These are phyloP conservation scores for Phialocephala sp. DNA, from an alignment of 2,329 filamentous ascomycete species.

Conservation along the genomic window DNA sequence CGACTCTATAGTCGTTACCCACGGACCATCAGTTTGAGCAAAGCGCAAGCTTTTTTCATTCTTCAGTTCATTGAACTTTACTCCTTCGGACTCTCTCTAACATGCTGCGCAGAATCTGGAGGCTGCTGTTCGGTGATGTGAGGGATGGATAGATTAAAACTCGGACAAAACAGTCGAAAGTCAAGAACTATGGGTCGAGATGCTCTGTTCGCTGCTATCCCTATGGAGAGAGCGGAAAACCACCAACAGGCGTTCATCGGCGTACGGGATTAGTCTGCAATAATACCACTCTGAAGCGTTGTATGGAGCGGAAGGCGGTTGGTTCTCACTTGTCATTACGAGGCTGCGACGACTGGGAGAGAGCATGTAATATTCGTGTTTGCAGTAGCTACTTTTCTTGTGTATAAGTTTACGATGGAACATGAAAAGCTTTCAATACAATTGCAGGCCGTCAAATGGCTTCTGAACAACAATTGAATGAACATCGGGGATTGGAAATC, in stretches of 20 bases:
- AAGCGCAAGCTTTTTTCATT: neutral
- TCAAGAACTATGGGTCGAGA: slow-evolving; percentile 10
- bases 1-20: neutral
- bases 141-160: slow-evolving; percentile 19
- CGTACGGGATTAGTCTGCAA: slow-evolving; percentile 31
- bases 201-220: neutral
- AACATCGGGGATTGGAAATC: slow-evolving; percentile 8
- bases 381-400: slow-evolving; percentile 27
- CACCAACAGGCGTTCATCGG: slow-evolving; percentile 30
- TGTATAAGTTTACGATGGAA: slow-evolving; percentile 26
- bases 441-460: slow-evolving; percentile 15
- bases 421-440: slow-evolving; percentile 18
- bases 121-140: slow-evolving; percentile 95
- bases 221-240: slow-evolving; percentile 17
- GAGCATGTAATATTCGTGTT: slow-evolving; percentile 36
- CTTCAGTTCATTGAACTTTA: neutral
- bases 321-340: slow-evolving; percentile 19
- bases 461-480: slow-evolving; percentile 12
- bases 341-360: slow-evolving; percentile 21
- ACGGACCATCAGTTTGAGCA: neutral
- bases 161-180: slow-evolving; percentile 25
- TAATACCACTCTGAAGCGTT: slow-evolving; percentile 27
- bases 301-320: slow-evolving; percentile 23
- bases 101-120: slow-evolving; percentile 21
- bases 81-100: slow-evolving; percentile 12